A percentile compares a stretch with the other conserved stretches of the same genome.
Evolutionary conservation across 2,329 filamentous ascomycete species (phyloP).

Genomic region (Aspergillus novofumigatus): DNA sequence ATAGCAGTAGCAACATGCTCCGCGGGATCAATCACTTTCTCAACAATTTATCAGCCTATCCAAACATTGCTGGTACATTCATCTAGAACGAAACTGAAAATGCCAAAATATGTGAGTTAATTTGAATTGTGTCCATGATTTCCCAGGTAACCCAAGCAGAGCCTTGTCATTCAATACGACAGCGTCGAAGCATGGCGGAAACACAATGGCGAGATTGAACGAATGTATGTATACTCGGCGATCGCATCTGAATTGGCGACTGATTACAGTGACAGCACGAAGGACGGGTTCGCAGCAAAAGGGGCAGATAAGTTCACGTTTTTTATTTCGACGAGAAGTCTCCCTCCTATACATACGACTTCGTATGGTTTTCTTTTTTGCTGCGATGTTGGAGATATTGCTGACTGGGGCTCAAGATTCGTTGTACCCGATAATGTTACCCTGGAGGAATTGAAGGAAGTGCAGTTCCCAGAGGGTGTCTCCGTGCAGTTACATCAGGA

Average conservation of each 20-base stretch:
- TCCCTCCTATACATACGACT: constrained; percentile 14
- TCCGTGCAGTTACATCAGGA: constrained; percentile 6
- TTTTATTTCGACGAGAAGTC: constrained; percentile 14
- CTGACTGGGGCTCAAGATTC: constrained; percentile 5
- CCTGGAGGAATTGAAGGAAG: constrained; percentile 7
- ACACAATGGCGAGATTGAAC: constrained; percentile 11
- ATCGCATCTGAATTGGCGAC: not conserved
- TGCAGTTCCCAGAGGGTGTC: constrained; percentile 10
- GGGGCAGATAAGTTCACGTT: constrained; percentile 10
- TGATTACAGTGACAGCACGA: constrained; percentile 3
- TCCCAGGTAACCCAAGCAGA: constrained; percentile 1
- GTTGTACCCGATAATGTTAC: constrained; percentile 7
- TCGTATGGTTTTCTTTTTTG: constrained; percentile 6
- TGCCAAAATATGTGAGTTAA: constrained; percentile 15
- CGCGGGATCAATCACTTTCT: not conserved
- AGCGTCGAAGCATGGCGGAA: constrained; percentile 10
- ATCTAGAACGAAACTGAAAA: constrained; percentile 7
- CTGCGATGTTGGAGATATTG: not conserved
- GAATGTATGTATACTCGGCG: constrained; percentile 6
- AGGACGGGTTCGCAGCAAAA: constrained; percentile 6
- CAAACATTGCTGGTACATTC: not conserved
- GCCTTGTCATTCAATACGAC: constrained; percentile 12
- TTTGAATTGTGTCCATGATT: not conserved
- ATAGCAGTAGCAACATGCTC: not conserved
- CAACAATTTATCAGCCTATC: not conserved